Conservation (phyloP, 352 stramenopile species). For the Pythium guiyangense region DNA sequence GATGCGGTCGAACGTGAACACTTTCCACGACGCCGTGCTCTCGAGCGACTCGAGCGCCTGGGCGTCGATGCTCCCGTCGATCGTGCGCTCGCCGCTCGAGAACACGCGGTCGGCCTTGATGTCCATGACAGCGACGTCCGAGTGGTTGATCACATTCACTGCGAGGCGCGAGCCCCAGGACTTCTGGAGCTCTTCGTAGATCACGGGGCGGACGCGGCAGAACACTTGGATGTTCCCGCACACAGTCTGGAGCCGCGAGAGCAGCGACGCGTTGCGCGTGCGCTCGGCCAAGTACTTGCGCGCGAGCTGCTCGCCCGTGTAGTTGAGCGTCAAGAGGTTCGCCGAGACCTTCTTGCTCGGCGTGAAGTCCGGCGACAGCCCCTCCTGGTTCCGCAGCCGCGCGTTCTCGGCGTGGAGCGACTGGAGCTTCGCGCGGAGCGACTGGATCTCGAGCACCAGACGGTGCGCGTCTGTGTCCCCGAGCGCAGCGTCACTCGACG, state of each 20-base stretch:
- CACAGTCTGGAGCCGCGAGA: constrained; percentile 81
- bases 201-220: constrained; percentile 87
- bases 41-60: constrained; percentile 34
- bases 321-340: constrained; percentile 64
- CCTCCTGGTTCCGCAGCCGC: constrained; percentile 45
- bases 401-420: constrained; percentile 57
- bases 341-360: constrained; percentile 57
- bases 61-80: constrained; percentile 25
- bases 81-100: constrained; percentile 17
- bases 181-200: constrained; percentile 65
- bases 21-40: constrained; percentile 85
- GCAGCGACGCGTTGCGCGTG: constrained; percentile 68
- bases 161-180: constrained; percentile 43
- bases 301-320: constrained; percentile 61
- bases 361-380: constrained; percentile 19
- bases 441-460: constrained; percentile 46
- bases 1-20: constrained; percentile 97
- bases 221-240: constrained; percentile 95
- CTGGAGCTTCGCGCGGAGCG: constrained; percentile 41
- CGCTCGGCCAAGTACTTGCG: constrained; percentile 87
- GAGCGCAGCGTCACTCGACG: constrained; percentile 8
- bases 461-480: constrained; percentile 17
- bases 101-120: constrained; percentile 62
- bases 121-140: constrained; percentile 76
- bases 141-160: constrained; percentile 84